Base-by-base conservation (phyloP, 1,139 yeast genomes). In the Sugiyamaella grinbergsii region DNA sequence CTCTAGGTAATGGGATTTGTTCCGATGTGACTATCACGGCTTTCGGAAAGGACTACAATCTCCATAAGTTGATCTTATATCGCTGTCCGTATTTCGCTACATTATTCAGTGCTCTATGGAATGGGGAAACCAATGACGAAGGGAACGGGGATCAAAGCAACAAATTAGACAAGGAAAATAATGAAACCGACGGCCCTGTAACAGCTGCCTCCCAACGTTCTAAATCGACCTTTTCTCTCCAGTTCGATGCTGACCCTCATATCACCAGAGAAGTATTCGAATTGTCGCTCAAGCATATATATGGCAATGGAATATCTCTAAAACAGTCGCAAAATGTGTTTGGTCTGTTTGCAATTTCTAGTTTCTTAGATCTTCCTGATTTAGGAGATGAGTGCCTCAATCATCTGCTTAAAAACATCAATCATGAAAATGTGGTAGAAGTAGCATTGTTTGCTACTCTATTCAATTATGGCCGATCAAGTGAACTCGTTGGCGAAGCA, bases 261-360 rank as follows among this genome's bases (percentile, higher is more conserved):
- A 43, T 43, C 18, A 43, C 41, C 13, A 13, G 20, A 24, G 39
- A 43, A 36, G 47, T 43, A 20, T 36, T 36, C 18, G 42, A 42
- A 22, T 39, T 42, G 36, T 43, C 44, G 10, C 33, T 45, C 5
- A 31, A 44, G 7, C 44, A 45, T 29, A n/a, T 45, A 18, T 45
- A 45, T 11, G 44, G 49, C 11, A 19, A 36, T 23, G 32, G 34
- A 6, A 31, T 16, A 3, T 15, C 49, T 8, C 38, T 26, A 15
- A n/a, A 39, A 13, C 16, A 42, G 18, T 60, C 59, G 11, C 55
- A 61, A 18, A 64, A 70, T 18, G 67, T 75, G 6, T 65, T 71
- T 49, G 68, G 67, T 20, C 63, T 77, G 66, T 70, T 79, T 47
- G 80, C 80, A 1, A 69, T 77, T 8, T 80, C 80, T 0, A 78